A percentile compares a stretch with the other conserved stretches of the same genome.
Evolutionary conservation across 1,284 basidiomycete species (phyloP).

Genomic region (Cerrena zonata): DNA sequence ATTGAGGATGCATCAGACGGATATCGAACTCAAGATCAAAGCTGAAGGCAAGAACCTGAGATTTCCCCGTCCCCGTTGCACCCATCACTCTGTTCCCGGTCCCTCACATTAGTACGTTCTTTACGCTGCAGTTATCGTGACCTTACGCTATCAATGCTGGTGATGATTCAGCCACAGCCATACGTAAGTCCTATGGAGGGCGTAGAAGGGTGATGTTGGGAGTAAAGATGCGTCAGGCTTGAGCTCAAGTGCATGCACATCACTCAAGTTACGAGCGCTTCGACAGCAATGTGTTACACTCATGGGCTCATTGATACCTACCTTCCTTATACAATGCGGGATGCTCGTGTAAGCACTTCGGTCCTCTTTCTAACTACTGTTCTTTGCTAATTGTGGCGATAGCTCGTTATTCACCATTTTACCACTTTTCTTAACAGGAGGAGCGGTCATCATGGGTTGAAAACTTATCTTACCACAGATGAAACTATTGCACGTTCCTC

Average conservation of each 20-base stretch:
- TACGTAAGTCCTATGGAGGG: not conserved
- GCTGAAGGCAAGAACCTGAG: conserved; percentile 4
- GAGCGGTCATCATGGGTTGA: too few species aligned
- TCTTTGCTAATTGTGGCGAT: too few species aligned
- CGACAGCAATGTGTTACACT: too few species aligned
- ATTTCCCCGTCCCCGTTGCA: conserved; percentile 20
- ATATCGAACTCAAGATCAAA: not conserved
- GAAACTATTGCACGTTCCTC: too few species aligned
- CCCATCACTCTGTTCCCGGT: conserved; percentile 17
- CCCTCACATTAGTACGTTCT: not conserved
- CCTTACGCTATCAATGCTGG: not conserved
- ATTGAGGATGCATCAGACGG: not conserved
- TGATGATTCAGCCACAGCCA: not conserved
- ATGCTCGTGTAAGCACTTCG: not conserved
- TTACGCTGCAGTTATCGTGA: not conserved
- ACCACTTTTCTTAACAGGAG: too few species aligned
- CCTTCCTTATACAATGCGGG: not conserved
- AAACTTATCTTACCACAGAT: too few species aligned
- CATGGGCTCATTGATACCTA: not conserved
- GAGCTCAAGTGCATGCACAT: not conserved
- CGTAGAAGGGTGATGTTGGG: not conserved
- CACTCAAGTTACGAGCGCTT: too few species aligned
- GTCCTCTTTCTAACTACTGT: too few species aligned
- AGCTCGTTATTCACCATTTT: too few species aligned
- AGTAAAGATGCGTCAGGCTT: not conserved